Base-by-base conservation (phyloP, 2,329 filamentous ascomycete species). In the Ceratocystis papillata region DNA sequence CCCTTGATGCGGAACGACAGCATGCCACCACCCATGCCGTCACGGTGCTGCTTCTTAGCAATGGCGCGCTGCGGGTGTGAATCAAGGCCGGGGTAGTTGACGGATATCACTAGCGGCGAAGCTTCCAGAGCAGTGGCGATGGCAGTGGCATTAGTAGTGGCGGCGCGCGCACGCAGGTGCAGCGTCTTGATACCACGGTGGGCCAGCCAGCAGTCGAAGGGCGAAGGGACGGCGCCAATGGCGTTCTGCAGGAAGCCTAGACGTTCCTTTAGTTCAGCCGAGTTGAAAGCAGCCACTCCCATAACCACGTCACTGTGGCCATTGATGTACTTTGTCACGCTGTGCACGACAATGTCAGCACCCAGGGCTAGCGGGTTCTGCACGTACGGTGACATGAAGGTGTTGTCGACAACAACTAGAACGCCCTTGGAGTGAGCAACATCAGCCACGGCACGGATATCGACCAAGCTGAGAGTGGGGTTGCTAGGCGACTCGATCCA, bases 241-340 rank as follows among this genome's bases (percentile, higher is more conserved):
- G 94, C 94, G 78, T 99, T 99, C 76, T 99, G 94, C 48, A 99
- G 83, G 81, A 97, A 99, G 63, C 84, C 80, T 25, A 99, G 83
- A 53, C 89, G 86, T 69, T 87, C 79, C 74, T 86, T 86, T 71
- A 99, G 81, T 20, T 85, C 82, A 66, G 90, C 85, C 37, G 87
- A 89, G 82, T 96, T 97, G 83, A 96, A 95, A 63, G 94, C 94
- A 60, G 91, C 93, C 37, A 94, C 88, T 70, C 94, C 94, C 94
- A 99, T 99, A 72, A 97, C 87, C 7, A 99, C 94, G 75, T 99
- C 94, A 74, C 86, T 83, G 79, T 99, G 94, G 63, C 94, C 94
- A 76, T 97, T 97, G 79, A 99, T 97, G 79, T 97, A 99, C 79
- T 99, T 99, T 57, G 94, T 99, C 66, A 99, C 94, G 65, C 87